Percentiles rank a stretch among this genome's conserved stretches.
These are phyloP conservation scores for Hymenoscyphus linearis DNA, from an alignment of 2,329 filamentous ascomycete genomes.

Conservation along the genomic window DNA sequence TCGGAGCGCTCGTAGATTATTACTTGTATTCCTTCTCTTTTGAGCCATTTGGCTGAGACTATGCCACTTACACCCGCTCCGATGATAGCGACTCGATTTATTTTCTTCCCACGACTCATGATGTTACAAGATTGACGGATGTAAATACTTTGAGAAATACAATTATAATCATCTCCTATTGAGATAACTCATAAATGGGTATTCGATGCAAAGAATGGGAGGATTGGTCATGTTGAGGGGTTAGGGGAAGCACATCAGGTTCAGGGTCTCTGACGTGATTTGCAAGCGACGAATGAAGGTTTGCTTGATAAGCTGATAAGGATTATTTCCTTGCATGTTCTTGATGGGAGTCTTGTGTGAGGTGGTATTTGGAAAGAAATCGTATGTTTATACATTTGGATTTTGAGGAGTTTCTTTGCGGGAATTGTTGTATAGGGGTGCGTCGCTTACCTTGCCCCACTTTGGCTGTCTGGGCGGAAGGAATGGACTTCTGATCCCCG, in stretches of 20 bases:
- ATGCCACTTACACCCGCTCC: slow-evolving; percentile 49
- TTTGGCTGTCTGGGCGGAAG: no score
- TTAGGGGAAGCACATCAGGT: neutral
- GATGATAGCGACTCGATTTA: slow-evolving; percentile 36
- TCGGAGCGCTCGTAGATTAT: slow-evolving; percentile 49
- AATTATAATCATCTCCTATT: no score
- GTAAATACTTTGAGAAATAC: neutral
- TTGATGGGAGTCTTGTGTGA: no score
- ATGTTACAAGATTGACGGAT: neutral
- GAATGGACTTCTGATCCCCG: no score
- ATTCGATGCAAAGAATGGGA: neutral
- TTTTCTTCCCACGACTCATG: neutral
- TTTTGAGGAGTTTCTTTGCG: no score
- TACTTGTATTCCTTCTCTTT: slow-evolving; percentile 41
- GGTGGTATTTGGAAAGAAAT: no score
- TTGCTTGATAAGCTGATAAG: neutral
- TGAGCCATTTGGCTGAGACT: slow-evolving; percentile 42
- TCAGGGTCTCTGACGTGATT: neutral
- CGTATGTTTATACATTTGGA: no score
- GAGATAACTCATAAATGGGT: neutral
- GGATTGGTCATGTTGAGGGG: neutral
- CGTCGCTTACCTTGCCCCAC: no score
- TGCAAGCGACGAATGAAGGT: neutral
- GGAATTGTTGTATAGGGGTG: no score
- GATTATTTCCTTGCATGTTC: neutral